Base-by-base conservation (phyloP, 345 rosid species). In the Gossypium turneri region DNA sequence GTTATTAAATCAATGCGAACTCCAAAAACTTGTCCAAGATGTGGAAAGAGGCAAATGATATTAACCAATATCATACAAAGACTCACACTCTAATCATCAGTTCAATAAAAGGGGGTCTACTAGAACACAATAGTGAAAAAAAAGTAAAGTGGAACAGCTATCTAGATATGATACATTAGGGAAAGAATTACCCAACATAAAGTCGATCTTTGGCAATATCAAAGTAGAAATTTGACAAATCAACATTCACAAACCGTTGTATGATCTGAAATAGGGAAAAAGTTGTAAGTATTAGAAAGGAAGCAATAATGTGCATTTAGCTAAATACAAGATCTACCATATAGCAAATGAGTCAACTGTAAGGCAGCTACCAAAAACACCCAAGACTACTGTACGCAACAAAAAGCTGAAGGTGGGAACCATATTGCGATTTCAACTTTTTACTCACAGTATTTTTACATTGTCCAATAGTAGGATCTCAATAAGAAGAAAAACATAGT, bases 181-280 rank as follows among this genome's bases (percentile, higher is more conserved):
- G 80, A 58, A 57, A 81, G 44, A 63, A 75, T 88, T 92, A 94
- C 98, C 97, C 97, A 38, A 92, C 94, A 80, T 94, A 92, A 34
- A 94, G 95, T 73, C 97, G 91, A 86, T 94, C 98, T 85, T 92
- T 94, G 67, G 97, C 97, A 73, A 92, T 86, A 78, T 94, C 98
- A 47, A 94, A 94, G 78, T 94, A 94, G 86, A 94, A 94, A 85
- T 90, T 94, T 60, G 98, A 94, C 55, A 92, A 83, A 81, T 94
- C 98, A 75, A 92, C 94, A 82, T 90, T 86, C 29, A 90, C 91
- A 80, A 92, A 90, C 67, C 95, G 89, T 72, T 92, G 98, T 64
- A 92, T 81, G 76, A 85, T 86, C 98, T 92, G 94, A 75, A 84
- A 83, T 65, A 79, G 45, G 45, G 76, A 76, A 59, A 77, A 77